These are phyloP conservation scores for Martensiomyces pterosporus DNA, from an alignment of 192 early-diverging fungal species.

Conservation along the genomic window DNA sequence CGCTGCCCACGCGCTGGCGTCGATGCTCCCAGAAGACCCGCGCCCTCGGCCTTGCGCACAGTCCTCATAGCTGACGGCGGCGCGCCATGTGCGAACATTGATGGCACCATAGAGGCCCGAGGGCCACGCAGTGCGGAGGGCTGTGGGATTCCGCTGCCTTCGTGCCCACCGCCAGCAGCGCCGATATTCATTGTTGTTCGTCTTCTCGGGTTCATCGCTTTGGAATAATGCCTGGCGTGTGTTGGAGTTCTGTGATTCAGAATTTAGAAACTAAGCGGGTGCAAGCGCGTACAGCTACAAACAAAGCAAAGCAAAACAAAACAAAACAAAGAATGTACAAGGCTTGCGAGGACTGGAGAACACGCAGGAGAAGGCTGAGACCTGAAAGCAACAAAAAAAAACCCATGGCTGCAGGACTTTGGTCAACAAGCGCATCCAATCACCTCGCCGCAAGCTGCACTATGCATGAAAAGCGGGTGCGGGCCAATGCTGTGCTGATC, in stretches of 20 bases:
- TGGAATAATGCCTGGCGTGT: too few species aligned
- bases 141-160: slow-evolving; percentile 43
- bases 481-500: too few species aligned
- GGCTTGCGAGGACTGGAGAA: too few species aligned
- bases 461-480: too few species aligned
- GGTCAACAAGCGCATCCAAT: too few species aligned
- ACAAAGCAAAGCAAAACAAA: not conserved
- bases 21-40: slow-evolving; percentile 25
- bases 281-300: too few species aligned
- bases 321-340: not conserved
- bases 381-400: slow-evolving; percentile 14
- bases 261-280: too few species aligned
- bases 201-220: slow-evolving; percentile 41
- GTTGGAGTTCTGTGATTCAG: too few species aligned
- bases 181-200: slow-evolving; percentile 51
- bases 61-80: slow-evolving; percentile 26
- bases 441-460: too few species aligned
- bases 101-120: slow-evolving; percentile 49
- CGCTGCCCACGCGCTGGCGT: slow-evolving; percentile 27
- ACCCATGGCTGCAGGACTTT: not conserved
- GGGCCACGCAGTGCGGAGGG: slow-evolving; percentile 42
- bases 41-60: slow-evolving; percentile 26
- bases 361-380: too few species aligned
- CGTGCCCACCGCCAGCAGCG: slow-evolving; percentile 1
- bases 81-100: slow-evolving; percentile 33